A percentile compares a stretch with the other conserved stretches of the same genome.
Conservation (phyloP, 2,329 filamentous ascomycete genomes). For the Tolypocladium guangdongense region DNA sequence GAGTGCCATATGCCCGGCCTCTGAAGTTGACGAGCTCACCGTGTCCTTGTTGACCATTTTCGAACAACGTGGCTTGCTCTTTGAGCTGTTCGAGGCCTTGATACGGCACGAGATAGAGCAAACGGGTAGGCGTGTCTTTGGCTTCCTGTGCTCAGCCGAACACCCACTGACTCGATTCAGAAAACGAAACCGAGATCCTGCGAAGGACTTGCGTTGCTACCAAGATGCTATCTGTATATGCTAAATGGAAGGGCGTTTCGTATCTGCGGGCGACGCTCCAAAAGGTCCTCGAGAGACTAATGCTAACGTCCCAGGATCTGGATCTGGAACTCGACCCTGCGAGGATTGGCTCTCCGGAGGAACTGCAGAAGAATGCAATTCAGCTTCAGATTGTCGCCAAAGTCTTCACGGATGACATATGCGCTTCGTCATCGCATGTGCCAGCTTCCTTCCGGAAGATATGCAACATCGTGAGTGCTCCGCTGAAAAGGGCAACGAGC, state of each 20-base stretch:
- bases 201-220: constrained; percentile 61
- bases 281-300: constrained; percentile 54
- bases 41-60: constrained; percentile 60
- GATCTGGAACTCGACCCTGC: constrained; percentile 58
- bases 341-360: constrained; percentile 47
- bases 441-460: constrained; percentile 56
- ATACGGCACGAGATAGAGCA: constrained; percentile 60
- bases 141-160: background rate
- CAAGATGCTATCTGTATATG: constrained; percentile 61
- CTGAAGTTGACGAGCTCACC: constrained; percentile 58
- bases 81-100: constrained; percentile 52
- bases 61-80: constrained; percentile 52
- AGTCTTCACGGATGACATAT: constrained; percentile 62
- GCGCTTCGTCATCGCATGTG: constrained; percentile 48
- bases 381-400: constrained; percentile 58
- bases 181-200: constrained; percentile 57
- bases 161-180: constrained; percentile 17
- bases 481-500: background rate
- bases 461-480: constrained; percentile 47
- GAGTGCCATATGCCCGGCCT: constrained; percentile 54
- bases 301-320: constrained; percentile 55
- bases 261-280: constrained; percentile 56
- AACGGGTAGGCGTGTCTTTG: constrained; percentile 33
- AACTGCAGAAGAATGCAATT: constrained; percentile 54
- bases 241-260: constrained; percentile 56